phyloP scores from a whole-genome alignment of 495 filamentous ascomycete species.

The Neurospora sp. region DNA sequence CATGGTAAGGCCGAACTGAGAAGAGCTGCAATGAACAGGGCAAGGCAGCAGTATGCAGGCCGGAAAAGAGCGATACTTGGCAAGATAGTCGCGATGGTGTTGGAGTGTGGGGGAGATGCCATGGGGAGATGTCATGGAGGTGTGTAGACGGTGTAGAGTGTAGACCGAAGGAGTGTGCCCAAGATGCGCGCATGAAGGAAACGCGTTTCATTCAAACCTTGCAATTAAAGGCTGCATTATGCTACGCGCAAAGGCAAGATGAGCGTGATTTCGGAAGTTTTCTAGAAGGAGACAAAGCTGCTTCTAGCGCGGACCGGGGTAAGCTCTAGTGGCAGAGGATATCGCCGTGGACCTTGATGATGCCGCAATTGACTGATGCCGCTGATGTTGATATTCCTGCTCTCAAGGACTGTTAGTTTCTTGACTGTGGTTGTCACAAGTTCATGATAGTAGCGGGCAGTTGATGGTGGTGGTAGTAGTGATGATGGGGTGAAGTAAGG shows the following conservation, averaged over 20 bases:
- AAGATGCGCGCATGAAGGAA: conserved; percentile 34
- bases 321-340: background rate
- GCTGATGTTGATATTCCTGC: background rate
- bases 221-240: conserved; percentile 42
- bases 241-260: conserved; percentile 25
- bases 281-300: conserved; percentile 33
- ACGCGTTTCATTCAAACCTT: conserved; percentile 36
- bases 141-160: conserved; percentile 10
- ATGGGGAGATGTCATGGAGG: conserved; percentile 10
- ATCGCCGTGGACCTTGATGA: background rate
- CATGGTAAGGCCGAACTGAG: background rate
- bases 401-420: background rate
- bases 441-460: background rate
- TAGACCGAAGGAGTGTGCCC: conserved; percentile 17
- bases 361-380: background rate
- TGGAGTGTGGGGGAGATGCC: conserved; percentile 2
- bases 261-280: conserved; percentile 28
- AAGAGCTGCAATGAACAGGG: background rate
- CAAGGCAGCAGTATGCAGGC: conserved; percentile 3
- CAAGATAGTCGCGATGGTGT: conserved; percentile 5
- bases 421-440: background rate
- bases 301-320: conserved; percentile 25
- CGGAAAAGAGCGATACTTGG: conserved; percentile 12
- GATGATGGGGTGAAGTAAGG: background rate
- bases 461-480: background rate